Conservation (phyloP, 2,329 filamentous ascomycete genomes). For the Zymoseptoria crescenta region DNA sequence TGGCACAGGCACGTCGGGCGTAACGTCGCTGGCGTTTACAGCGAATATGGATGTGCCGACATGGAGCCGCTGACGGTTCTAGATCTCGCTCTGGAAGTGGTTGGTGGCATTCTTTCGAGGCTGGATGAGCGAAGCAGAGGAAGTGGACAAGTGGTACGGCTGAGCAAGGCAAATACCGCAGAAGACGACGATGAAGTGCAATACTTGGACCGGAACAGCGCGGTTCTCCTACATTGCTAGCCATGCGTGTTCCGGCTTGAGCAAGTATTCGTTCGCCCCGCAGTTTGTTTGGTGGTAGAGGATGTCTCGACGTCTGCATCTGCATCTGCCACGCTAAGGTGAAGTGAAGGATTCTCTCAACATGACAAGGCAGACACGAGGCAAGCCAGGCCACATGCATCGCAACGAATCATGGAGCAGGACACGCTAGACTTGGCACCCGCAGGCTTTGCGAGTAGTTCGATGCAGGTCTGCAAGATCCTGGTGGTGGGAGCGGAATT, state of each 20-base stretch:
- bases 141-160: neutral
- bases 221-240: neutral
- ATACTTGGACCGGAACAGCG: neutral
- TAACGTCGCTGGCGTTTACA: neutral
- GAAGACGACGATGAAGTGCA: neutral
- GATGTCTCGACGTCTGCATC: neutral
- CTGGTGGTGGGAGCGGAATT: too few species aligned
- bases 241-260: neutral
- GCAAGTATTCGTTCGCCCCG: neutral
- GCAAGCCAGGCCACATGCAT: neutral
- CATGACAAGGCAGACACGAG: neutral
- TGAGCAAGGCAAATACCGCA: neutral
- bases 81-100: neutral
- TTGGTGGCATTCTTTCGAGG: neutral
- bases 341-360: neutral
- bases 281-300: neutral
- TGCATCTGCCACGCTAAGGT: neutral
- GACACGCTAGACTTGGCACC: too few species aligned
- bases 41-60: neutral
- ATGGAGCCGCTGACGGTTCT: neutral
- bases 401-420: neutral
- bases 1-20: neutral
- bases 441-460: neutral
- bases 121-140: neutral
- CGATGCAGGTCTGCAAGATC: neutral